Base-by-base conservation (phyloP, 768 basidiomycete species). In the Pisolithus sp. region DNA sequence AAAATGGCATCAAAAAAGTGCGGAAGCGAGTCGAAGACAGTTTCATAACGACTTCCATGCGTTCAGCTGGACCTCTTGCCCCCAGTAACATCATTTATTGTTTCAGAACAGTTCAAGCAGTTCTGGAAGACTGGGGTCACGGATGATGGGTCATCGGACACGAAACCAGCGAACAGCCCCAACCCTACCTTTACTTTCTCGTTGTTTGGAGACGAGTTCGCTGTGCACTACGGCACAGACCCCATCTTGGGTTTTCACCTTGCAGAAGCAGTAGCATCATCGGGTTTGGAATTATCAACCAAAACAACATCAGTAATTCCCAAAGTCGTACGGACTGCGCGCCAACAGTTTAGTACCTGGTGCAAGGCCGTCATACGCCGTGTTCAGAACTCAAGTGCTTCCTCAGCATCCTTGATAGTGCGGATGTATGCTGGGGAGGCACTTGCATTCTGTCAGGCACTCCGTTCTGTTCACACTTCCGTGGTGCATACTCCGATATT, bases 171-270 rank as follows among this genome's bases (percentile, higher is more conserved):
- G 20, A 58, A 57, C n/a, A 36, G 50, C 38, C 51, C 62, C 44
- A 68, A 70, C 18, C 67, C 66, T 1, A 70, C 67, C 12, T 68
- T 68, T 10, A 56, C 56, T 2, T 68, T 65, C 30, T 70, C 68
- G 15, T 12, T 40, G 18, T 45, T 57, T 2, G 52, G 61, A n/a
- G 59, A 67, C 0, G 43, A 52, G 46, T 66, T 64, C 7, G 46
- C 60, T 21, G 62, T 67, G 2, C 66, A 70, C 39, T 70, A 68
- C 45, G 68, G 60, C 13, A 54, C 50, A 7, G 68, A 68, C 47
- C 62, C 67, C 12, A 48, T 68, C 5, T 50, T 54, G 2, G 65
- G 67, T 24, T 68, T 70, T 44, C 66, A 68, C 54, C 59, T 66
- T 15, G 68, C 64, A 17, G 64, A 68, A 34, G 42, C 48, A 10